Evolutionary conservation across 768 basidiomycete species (phyloP).

Genomic region (Agrocybe praecox): DNA sequence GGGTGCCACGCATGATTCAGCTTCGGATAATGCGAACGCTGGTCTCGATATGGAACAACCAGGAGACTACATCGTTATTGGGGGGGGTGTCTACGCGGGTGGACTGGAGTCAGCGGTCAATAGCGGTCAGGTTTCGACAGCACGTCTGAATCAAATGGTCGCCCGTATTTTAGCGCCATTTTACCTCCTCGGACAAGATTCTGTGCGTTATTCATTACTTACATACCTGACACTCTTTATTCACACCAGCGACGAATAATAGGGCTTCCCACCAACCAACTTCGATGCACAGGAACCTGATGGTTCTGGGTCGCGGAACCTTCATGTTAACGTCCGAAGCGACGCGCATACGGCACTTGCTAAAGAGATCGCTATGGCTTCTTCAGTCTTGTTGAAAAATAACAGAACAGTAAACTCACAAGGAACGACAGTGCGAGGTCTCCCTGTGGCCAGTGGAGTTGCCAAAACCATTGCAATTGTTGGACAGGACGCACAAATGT

Average conservation of each 20-base stretch:
- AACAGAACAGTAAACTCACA: slow-evolving; percentile 38
- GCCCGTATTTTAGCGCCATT: slow-evolving; percentile 45
- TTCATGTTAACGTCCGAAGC: slow-evolving; percentile 43
- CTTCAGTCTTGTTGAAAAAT: slow-evolving; percentile 74
- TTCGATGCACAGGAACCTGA: slow-evolving; percentile 49
- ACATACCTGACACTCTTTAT: neutral
- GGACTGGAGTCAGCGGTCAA: slow-evolving; percentile 38
- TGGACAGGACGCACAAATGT: slow-evolving; percentile 59
- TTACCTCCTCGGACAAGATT: slow-evolving; percentile 51
- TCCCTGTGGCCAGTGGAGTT: slow-evolving; percentile 48
- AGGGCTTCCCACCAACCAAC: slow-evolving; percentile 49
- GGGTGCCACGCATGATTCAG: slow-evolving; percentile 53
- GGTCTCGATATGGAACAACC: slow-evolving; percentile 57
- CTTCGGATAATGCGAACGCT: slow-evolving; percentile 46
- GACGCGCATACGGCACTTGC: slow-evolving; percentile 51
- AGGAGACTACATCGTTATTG: slow-evolving; percentile 49
- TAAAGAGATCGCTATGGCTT: slow-evolving; percentile 65
- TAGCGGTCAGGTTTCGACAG: slow-evolving; percentile 31
- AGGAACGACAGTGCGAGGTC: slow-evolving; percentile 38
- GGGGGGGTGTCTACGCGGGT: slow-evolving; percentile 40
- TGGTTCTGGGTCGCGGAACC: slow-evolving; percentile 45
- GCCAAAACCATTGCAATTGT: slow-evolving; percentile 61
- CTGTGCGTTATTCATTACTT: slow-evolving; percentile 25
- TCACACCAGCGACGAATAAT: neutral
- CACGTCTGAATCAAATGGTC: slow-evolving; percentile 48